Evolutionary conservation across 257 asterid genomes (phyloP).

Genomic region (Galeopsis tetrahit): DNA sequence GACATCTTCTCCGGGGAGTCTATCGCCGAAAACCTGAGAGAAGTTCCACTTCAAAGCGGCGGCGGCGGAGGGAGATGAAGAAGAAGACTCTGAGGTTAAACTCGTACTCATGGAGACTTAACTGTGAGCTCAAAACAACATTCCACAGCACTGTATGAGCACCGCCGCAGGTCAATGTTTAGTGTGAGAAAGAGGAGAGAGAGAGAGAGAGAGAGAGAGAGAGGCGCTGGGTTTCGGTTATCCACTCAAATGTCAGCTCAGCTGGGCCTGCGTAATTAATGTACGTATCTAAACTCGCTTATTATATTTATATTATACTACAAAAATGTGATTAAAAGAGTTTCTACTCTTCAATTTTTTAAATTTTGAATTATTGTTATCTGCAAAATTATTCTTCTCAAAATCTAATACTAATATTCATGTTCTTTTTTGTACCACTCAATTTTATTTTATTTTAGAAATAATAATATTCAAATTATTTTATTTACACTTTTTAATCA

Average conservation of each 20-base stretch:
- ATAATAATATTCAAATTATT: too few species aligned
- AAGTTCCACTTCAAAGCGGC: constrained; percentile 65
- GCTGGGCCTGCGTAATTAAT: not conserved
- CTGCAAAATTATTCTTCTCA: too few species aligned
- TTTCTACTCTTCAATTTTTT: too few species aligned
- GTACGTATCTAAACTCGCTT: too few species aligned
- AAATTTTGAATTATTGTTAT: too few species aligned
- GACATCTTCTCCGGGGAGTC: constrained; percentile 60
- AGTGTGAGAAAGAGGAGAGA: constrained; percentile 11
- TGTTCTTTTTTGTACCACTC: too few species aligned
- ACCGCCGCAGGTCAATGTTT: constrained; percentile 2
- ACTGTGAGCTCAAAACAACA: constrained; percentile 45
- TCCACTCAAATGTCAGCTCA: constrained; percentile 36
- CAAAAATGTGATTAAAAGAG: too few species aligned
- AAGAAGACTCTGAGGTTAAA: constrained; percentile 39
- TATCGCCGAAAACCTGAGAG: constrained; percentile 79
- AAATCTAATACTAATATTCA: too few species aligned
- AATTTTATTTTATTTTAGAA: too few species aligned
- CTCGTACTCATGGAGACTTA: constrained; percentile 43
- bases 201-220: not conserved
- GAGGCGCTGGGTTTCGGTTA: constrained; percentile 35
- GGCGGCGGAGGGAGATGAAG: constrained; percentile 40
- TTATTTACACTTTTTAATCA: too few species aligned
- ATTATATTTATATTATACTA: too few species aligned
- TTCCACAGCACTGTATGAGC: constrained; percentile 21